Conservation (phyloP, 192 early-diverging fungal species). For the Coemansia sp. region DNA sequence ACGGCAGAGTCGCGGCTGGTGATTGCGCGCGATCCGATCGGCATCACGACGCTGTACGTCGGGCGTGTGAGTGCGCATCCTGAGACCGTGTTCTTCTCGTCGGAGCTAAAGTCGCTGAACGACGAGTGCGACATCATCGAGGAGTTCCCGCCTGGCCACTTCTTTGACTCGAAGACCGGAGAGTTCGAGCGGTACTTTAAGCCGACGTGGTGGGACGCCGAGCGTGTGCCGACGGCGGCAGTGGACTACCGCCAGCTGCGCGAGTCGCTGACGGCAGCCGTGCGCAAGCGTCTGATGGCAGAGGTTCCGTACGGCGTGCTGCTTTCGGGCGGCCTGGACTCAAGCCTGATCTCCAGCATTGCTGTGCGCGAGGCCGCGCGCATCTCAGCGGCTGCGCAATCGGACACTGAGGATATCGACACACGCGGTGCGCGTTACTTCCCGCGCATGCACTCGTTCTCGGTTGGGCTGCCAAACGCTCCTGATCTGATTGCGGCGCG, state of each 20-base stretch:
- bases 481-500: slow-evolving; percentile 91
- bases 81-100: slow-evolving; percentile 87
- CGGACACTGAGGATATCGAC: slow-evolving; percentile 60
- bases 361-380: slow-evolving; percentile 80
- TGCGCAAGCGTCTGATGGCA: slow-evolving; percentile 95
- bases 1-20: slow-evolving; percentile 73
- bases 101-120: slow-evolving; percentile 94
- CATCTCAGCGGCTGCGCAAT: slow-evolving; percentile 57
- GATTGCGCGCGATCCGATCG: slow-evolving; percentile 96
- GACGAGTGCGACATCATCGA: slow-evolving; percentile 98
- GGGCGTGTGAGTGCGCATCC: slow-evolving; percentile 83
- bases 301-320: slow-evolving; percentile 98
- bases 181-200: slow-evolving; percentile 85
- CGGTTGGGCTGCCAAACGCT: slow-evolving; percentile 89
- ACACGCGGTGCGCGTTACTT: slow-evolving; percentile 68
- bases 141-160: slow-evolving; percentile 96
- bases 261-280: slow-evolving; percentile 77
- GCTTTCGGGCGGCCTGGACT: slow-evolving; percentile 93
- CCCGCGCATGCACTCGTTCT: slow-evolving; percentile 97
- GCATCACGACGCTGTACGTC: slow-evolving; percentile 97
- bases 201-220: slow-evolving; percentile 81
- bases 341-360: slow-evolving; percentile 92
- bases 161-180: slow-evolving; percentile 77
- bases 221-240: slow-evolving; percentile 40
- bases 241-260: slow-evolving; percentile 72